Evolutionary conservation across 768 basidiomycete genomes (phyloP).

Genomic region (Lactarius pseudohatsudake): DNA sequence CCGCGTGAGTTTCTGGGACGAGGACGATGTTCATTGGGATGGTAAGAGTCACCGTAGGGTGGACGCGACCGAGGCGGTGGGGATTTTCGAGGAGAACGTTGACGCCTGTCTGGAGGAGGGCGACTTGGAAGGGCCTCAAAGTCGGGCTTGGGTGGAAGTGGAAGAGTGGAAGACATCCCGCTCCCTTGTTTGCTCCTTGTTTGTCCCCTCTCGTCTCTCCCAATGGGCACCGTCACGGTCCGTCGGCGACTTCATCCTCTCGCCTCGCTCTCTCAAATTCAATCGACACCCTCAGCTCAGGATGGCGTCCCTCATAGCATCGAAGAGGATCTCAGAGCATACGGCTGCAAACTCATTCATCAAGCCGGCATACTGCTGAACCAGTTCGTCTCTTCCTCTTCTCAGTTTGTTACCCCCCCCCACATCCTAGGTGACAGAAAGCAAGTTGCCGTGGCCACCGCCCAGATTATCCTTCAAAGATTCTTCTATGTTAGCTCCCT

Average conservation of each 20-base stretch:
- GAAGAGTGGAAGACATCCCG: conserved; percentile 34
- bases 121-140: conserved; percentile 32
- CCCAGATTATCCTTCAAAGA: conserved; percentile 93
- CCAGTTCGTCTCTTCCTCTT: conserved; percentile 55
- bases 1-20: conserved; percentile 20
- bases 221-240: conserved; percentile 16
- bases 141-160: conserved; percentile 39
- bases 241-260: conserved; percentile 61
- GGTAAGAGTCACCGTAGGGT: conserved; percentile 22
- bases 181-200: conserved; percentile 30
- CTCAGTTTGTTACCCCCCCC: conserved; percentile 13
- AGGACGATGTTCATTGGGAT: conserved; percentile 14
- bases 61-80: conserved; percentile 24
- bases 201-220: conserved; percentile 12
- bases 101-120: conserved; percentile 32
- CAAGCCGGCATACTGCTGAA: conserved; percentile 89
- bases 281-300: conserved; percentile 73
- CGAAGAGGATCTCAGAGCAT: conserved; percentile 86
- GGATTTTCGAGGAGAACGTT: conserved; percentile 29
- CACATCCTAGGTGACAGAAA: conserved; percentile 52
- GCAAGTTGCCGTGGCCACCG: conserved; percentile 95
- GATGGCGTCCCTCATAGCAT: conserved; percentile 81
- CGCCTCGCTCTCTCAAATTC: conserved; percentile 76
- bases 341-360: conserved; percentile 93
- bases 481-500: conserved; percentile 97